These are phyloP conservation scores for Fomitopsis betulina DNA, from an alignment of 1,284 basidiomycete species.

Conservation along the genomic window DNA sequence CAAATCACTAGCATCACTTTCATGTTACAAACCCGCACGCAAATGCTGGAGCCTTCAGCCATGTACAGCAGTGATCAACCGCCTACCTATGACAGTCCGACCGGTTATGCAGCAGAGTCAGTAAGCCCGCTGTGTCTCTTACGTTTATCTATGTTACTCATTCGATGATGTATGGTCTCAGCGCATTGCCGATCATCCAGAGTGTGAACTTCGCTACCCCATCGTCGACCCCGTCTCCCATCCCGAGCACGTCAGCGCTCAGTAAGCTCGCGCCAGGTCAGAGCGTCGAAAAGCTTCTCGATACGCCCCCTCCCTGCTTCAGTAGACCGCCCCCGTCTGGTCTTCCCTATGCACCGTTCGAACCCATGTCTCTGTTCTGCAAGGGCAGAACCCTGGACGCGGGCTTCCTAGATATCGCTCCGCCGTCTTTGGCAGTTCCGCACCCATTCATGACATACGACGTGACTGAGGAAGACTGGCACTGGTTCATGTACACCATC, in stretches of 20 bases:
- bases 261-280: background rate
- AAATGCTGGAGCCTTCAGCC: too few relatives aligned
- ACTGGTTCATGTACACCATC: slow-evolving; percentile 15
- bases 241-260: background rate
- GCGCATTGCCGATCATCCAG: too few relatives aligned
- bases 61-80: too few relatives aligned
- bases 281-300: background rate
- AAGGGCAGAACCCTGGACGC: slow-evolving; percentile 10
- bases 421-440: slow-evolving; percentile 10
- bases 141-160: too few relatives aligned
- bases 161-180: too few relatives aligned
- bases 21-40: too few relatives aligned
- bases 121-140: too few relatives aligned
- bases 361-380: slow-evolving; percentile 12
- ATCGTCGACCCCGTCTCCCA: too few relatives aligned
- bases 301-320: background rate
- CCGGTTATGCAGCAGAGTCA: too few relatives aligned
- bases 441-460: slow-evolving; percentile 22
- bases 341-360: slow-evolving; percentile 13
- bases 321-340: background rate
- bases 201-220: too few relatives aligned
- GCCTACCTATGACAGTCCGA: too few relatives aligned
- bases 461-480: slow-evolving; percentile 18
- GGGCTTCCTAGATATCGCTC: slow-evolving; percentile 16
- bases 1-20: too few relatives aligned